Conservation (phyloP, 78 protist genomes). For the Dictyostelium brefeldianum region DNA sequence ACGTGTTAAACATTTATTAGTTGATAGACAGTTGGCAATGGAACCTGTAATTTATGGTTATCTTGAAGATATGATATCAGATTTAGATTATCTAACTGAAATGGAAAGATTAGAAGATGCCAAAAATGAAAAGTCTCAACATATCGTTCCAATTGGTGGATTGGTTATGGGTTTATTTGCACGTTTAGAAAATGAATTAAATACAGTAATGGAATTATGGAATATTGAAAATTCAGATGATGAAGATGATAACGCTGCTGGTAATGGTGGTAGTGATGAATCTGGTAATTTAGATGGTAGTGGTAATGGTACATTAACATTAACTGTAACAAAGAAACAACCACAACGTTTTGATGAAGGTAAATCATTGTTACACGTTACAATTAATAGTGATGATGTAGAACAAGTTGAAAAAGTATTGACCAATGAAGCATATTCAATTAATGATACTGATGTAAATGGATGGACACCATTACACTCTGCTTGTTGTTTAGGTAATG, state of each 20-base stretch:
- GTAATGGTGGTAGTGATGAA: not conserved
- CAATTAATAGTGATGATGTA: conserved; percentile 12
- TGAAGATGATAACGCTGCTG: not conserved
- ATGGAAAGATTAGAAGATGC: conserved; percentile 71
- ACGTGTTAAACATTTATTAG: not conserved
- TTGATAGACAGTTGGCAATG: not conserved
- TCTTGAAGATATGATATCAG: conserved; percentile 60
- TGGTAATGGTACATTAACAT: not conserved
- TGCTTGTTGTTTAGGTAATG: conserved; percentile 53
- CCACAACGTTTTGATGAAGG: conserved; percentile 9
- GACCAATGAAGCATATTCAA: not conserved
- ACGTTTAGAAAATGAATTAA: conserved; percentile 75
- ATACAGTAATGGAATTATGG: conserved; percentile 80
- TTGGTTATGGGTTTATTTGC: conserved; percentile 69
- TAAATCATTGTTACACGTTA: conserved; percentile 19
- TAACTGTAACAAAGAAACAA: conserved; percentile 41
- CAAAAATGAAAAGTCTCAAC: not conserved
- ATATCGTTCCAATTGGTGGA: conserved; percentile 81
- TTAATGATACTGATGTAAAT: conserved; percentile 39
- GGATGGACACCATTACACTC: conserved; percentile 74
- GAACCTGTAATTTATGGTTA: not conserved
- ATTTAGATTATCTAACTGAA: conserved; percentile 45
- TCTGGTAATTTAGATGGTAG: not conserved
- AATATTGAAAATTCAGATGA: not conserved
- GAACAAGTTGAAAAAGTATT: conserved; percentile 39